Percentiles rank a stretch among this genome's conserved stretches.
phyloP scores from a whole-genome alignment of 345 rosid species.

The Trapa incisa region DNA sequence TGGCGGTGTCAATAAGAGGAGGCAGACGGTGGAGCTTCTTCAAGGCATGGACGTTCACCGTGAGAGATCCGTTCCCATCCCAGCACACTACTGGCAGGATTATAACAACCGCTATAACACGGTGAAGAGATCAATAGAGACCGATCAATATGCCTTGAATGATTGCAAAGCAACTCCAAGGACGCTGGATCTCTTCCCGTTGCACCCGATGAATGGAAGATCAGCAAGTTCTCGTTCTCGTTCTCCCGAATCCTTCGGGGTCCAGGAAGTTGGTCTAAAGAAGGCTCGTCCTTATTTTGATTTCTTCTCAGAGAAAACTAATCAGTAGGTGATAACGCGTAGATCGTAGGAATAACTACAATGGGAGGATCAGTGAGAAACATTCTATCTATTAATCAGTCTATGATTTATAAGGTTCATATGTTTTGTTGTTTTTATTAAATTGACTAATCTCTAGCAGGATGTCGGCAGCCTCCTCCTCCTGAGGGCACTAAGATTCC shows the following conservation, averaged over 20 bases:
- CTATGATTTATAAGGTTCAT: no score
- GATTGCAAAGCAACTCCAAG: conserved; percentile 11
- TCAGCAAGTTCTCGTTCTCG: conserved; percentile 5
- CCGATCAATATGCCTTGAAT: not conserved
- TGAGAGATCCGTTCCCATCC: no score
- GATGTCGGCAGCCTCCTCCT: no score
- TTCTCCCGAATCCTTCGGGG: conserved; percentile 7
- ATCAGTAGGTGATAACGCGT: not conserved
- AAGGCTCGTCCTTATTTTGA: conserved; percentile 22
- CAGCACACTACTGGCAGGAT: no score
- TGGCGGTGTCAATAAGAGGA: conserved; percentile 13
- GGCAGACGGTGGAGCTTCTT: conserved; percentile 9
- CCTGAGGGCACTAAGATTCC: no score
- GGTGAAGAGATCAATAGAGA: not conserved
- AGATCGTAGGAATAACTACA: no score
- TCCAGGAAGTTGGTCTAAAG: conserved; percentile 7
- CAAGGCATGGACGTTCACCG: not conserved
- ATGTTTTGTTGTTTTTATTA: no score
- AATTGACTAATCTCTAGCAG: no score
- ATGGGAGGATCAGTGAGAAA: no score
- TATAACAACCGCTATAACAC: no score
- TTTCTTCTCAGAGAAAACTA: conserved; percentile 22
- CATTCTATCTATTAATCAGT: no score
- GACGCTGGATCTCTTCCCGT: conserved; percentile 40
- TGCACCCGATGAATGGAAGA: conserved; percentile 34